Conservation (phyloP, 495 filamentous ascomycete species). For the Pyrenula aspistea region DNA sequence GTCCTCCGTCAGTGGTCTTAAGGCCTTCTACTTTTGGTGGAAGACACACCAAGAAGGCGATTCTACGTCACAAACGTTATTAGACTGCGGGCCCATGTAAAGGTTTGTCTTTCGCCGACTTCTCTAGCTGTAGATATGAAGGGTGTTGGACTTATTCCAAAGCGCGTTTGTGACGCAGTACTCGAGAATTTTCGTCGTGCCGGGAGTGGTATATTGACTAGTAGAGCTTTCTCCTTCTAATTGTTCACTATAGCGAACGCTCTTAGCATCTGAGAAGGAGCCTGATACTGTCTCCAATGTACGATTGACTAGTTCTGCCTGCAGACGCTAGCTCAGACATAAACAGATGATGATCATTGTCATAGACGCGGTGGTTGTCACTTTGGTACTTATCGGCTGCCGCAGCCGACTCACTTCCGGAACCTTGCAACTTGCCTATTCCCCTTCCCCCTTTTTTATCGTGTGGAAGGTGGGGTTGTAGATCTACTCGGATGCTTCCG, state of each 20-base stretch:
- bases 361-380: too few species aligned
- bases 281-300: not conserved
- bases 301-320: not conserved
- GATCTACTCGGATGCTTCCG: too few species aligned
- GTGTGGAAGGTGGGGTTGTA: too few species aligned
- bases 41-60: not conserved
- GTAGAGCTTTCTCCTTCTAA: not conserved
- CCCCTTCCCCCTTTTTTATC: too few species aligned
- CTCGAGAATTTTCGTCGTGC: not conserved
- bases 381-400: too few species aligned
- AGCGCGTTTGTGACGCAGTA: not conserved
- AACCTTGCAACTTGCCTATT: too few species aligned
- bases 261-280: not conserved
- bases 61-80: not conserved
- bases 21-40: not conserved
- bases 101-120: not conserved
- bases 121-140: not conserved
- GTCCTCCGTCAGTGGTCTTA: not conserved
- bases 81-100: not conserved
- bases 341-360: not conserved
- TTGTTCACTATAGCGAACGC: not conserved
- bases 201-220: not conserved
- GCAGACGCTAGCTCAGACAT: not conserved
- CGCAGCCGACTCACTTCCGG: too few species aligned
- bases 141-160: not conserved